Evolutionary conservation across 352 stramenopile genomes (phyloP), one percentile per base, ranked within the genome.

Genomic region (Globisporangium irregulare): DNA sequence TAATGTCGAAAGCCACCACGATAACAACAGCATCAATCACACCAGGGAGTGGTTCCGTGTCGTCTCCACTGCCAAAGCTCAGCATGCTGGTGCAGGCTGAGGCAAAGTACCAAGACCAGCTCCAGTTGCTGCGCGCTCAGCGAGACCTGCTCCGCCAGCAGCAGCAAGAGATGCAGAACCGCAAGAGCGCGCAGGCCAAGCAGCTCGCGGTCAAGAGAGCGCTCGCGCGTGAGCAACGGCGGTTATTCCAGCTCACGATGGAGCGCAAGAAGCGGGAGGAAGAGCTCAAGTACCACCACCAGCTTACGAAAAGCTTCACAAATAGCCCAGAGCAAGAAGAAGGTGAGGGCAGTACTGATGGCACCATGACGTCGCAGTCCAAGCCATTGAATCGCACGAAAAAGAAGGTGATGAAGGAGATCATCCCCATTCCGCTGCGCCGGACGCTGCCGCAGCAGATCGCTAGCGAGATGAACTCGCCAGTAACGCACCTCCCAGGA

Each of bases 11-110:
- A 20, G 67, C 72, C 8, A 60, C 18, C 62, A 34, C 69, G 10
- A 43, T 43, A 14, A 22, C 4, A 5, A 50, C 63, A 20, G 48
- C 64, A 1, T 15, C 27, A 5, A 56, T 51, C 56, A 20, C 38
- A 36, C 18, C 27, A 62, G 34, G 36, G 38, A 59, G 32, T 14
- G 5, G 60, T 27, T 43, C 61, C 27, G 53, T 57, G 14, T 24
- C 32, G 51, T 81, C 74, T 20, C 62, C 79, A 4, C 57, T 88
- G 56, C 73, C 82, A 2, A 89, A 84, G 50, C 67, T 89, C 24
- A 82, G 71, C 58, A 57, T 77, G 15, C 73, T 91, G 4, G 73
- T 87, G 54, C 81, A 86, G 60, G 80, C 75, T 2, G 79, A 91
- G 55, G 79, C 77, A 27, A 82, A 83, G 65, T 87, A 81, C 50